Evolutionary conservation across 1,139 yeast species (phyloP).

Genomic region (Sporopachydermia cereana): DNA sequence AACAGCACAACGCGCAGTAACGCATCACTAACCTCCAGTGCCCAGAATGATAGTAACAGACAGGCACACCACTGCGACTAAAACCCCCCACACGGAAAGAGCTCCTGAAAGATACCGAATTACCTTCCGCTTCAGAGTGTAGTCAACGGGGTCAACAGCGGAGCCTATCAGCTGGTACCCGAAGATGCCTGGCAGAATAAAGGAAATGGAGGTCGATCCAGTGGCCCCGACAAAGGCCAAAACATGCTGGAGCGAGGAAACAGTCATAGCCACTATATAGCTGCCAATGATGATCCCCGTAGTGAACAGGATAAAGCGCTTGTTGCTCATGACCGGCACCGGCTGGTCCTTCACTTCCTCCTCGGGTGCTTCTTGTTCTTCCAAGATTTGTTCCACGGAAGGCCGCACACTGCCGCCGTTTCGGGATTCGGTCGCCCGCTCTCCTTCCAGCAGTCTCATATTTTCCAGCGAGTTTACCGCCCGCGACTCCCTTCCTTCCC

Average conservation of each 20-base stretch:
- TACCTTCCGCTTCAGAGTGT: slow-evolving; percentile 16
- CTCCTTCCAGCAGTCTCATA: neutral
- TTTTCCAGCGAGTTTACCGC: neutral
- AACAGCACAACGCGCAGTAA: too few relatives aligned
- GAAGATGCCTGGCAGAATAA: slow-evolving; percentile 84
- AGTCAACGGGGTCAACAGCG: slow-evolving; percentile 9
- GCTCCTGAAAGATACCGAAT: slow-evolving; percentile 49
- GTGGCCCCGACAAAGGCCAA: slow-evolving; percentile 91
- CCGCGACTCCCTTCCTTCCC: neutral
- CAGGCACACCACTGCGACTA: slow-evolving; percentile 70
- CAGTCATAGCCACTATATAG: slow-evolving; percentile 64
- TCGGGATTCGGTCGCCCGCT: slow-evolving; percentile 7
- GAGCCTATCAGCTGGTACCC: slow-evolving; percentile 55
- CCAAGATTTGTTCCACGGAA: slow-evolving; percentile 10
- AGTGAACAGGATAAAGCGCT: slow-evolving; percentile 54
- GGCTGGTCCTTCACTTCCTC: slow-evolving; percentile 11
- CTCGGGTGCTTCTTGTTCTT: slow-evolving; percentile 14
- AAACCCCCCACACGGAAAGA: slow-evolving; percentile 61
- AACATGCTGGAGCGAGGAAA: slow-evolving; percentile 71
- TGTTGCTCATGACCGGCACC: neutral
- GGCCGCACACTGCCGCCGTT: slow-evolving; percentile 18
- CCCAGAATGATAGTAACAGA: slow-evolving; percentile 53
- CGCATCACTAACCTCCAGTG: neutral
- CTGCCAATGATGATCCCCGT: slow-evolving; percentile 47
- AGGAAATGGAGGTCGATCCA: slow-evolving; percentile 88